Evolutionary conservation across 495 filamentous ascomycete genomes (phyloP), one percentile per base, ranked within the genome.

Genomic region (Aspergillus steynii): DNA sequence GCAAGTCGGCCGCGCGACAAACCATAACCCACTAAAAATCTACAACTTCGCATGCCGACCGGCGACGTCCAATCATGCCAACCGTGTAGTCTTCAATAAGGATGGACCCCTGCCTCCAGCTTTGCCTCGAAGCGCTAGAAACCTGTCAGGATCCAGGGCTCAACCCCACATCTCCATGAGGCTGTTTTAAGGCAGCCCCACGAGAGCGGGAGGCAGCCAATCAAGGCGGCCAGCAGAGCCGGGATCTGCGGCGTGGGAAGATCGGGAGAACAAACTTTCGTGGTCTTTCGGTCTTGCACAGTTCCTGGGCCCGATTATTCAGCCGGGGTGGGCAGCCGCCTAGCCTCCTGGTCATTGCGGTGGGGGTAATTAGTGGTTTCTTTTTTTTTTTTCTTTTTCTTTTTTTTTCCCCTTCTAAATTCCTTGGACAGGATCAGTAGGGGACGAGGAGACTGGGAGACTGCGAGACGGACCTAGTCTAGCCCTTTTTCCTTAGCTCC

Each of bases 91-190:
- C 37, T 7, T 7, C 29, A 5, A 14, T 32, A 1, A 37, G 12
- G 29, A 56, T 26, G 37, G 12, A 7, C 10, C 31, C 52, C 8
- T n/a, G 29, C 20, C 37, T 42, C 10, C 37, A 42, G 37, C 9
- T 3, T 58, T 45, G 46, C 56, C 51, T 55, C 61, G 45, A 59
- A 50, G 50, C 61, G 65, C 61, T 62, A 58, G 56, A 59, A 42
- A 56, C 56, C 61, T 60, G 61, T 61, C 60, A 63, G 56, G 58
- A 62, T 29, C 48, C 60, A 68, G 62, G 60, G 62, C 56, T 57
- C 46, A 58, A 64, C 67, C 62, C 67, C 67, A 66, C 67, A 66
- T 49, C 63, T 46, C 67, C 67, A 69, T 62, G 67, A 69, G 67
- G 64, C 64, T 63, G 56, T 58, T 61, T 63, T 63, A 53, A 62